Evolutionary conservation across 2,329 filamentous ascomycete genomes (phyloP).

Genomic region (Stagonosporopsis cucurbitacearum): DNA sequence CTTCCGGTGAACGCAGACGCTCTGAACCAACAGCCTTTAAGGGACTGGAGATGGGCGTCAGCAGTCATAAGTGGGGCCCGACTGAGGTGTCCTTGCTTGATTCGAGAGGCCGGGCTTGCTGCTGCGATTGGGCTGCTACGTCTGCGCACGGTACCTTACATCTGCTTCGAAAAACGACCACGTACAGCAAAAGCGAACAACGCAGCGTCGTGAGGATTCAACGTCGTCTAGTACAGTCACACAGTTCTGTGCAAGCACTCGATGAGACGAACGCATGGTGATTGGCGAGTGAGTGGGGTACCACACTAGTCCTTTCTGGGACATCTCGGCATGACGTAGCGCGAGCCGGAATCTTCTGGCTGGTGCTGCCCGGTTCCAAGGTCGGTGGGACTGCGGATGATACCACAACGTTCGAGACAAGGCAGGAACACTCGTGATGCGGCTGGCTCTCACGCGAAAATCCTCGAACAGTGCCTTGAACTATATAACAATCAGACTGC

Average conservation of each 20-base stretch:
- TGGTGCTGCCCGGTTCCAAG: constrained; percentile 29
- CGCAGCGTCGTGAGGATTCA: too few species aligned
- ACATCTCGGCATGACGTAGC: constrained; percentile 14
- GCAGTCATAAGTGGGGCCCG: constrained; percentile 4
- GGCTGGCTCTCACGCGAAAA: constrained; percentile 30
- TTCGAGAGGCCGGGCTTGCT: background rate
- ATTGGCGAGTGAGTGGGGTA: background rate
- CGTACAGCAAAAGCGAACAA: background rate
- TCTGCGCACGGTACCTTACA: background rate
- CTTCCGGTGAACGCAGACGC: background rate
- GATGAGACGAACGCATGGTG: background rate
- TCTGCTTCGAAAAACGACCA: background rate
- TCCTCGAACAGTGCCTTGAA: constrained; percentile 19
- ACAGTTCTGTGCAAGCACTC: too few species aligned
- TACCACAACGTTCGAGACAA: constrained; percentile 25
- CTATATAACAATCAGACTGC: constrained; percentile 33
- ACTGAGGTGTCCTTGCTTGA: background rate
- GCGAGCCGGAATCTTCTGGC: constrained; percentile 25
- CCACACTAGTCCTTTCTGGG: constrained; percentile 1
- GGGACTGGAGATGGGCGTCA: background rate
- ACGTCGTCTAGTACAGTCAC: too few species aligned
- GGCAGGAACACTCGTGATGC: constrained; percentile 33
- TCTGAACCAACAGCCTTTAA: background rate
- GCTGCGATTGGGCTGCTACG: background rate
- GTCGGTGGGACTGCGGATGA: constrained; percentile 29